Percentiles rank a stretch among this genome's conserved stretches.
Conservation (phyloP, 2,329 filamentous ascomycete species). For the Aspergillus tanneri region DNA sequence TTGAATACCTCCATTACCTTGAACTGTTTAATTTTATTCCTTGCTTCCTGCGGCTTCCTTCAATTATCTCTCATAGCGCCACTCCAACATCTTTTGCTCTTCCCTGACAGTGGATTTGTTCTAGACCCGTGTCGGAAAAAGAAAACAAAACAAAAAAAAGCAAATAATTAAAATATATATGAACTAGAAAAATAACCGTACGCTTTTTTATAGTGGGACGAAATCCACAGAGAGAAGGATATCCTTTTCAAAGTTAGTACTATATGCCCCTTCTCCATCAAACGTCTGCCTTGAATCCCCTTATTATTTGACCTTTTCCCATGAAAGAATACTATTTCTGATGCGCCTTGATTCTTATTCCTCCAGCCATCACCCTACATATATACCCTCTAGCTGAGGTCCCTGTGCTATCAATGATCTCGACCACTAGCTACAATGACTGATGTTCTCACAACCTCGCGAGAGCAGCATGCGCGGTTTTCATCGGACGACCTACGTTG, state of each 20-base stretch:
- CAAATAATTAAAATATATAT: no score
- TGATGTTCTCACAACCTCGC: slow-evolving; percentile 33
- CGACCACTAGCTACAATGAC: slow-evolving; percentile 29
- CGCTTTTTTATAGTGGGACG: neutral
- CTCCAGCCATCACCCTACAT: neutral
- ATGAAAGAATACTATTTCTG: no score
- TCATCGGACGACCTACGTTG: slow-evolving; percentile 33
- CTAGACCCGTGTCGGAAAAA: neutral
- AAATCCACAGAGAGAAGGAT: neutral
- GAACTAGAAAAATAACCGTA: neutral
- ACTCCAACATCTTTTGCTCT: neutral
- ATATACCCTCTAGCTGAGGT: neutral
- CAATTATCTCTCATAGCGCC: neutral
- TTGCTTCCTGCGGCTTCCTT: neutral
- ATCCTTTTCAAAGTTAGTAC: no score
- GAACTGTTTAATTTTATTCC: neutral
- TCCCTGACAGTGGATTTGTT: neutral
- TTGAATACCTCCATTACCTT: neutral
- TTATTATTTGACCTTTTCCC: no score
- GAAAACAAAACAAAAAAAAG: neutral
- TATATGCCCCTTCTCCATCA: no score
- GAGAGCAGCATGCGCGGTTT: slow-evolving; percentile 33
- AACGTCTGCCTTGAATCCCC: no score
- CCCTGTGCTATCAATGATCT: neutral
- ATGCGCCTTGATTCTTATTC: no score